Evolutionary conservation across 768 basidiomycete genomes (phyloP).

Genomic region (Lactarius sp.): DNA sequence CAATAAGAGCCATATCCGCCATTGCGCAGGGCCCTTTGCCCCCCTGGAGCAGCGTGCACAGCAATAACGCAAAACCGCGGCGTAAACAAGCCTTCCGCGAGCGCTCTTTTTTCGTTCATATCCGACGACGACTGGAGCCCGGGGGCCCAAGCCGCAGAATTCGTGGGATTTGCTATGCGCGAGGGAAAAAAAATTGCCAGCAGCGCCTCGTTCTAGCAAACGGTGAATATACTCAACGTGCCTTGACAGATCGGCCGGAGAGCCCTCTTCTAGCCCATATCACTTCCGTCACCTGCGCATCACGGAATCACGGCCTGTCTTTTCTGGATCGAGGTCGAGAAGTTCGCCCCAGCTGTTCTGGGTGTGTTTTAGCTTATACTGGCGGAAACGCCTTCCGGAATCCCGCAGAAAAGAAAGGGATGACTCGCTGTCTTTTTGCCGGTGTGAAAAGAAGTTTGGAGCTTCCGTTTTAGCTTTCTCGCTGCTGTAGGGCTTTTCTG

Average conservation of each 20-base stretch:
- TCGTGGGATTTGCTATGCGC: not conserved
- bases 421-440: not conserved
- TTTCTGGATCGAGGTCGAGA: not conserved
- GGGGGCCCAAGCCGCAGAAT: not conserved
- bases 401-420: not conserved
- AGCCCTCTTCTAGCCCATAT: not conserved
- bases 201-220: not conserved
- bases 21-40: not conserved
- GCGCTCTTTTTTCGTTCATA: not conserved
- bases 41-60: not conserved
- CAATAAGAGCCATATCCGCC: not conserved
- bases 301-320: not conserved
- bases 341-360: not conserved
- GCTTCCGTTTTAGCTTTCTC: not conserved
- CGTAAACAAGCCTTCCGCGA: not conserved
- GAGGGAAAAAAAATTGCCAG: too few species aligned
- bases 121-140: not conserved
- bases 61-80: not conserved
- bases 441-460: not conserved
- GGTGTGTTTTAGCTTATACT: not conserved
- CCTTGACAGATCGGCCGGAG: not conserved
- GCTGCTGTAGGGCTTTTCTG: not conserved
- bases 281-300: not conserved
- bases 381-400: not conserved
- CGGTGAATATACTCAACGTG: not conserved